Base-by-base conservation (phyloP, 306 rosid genomes). In the Boehmeria nivea region DNA sequence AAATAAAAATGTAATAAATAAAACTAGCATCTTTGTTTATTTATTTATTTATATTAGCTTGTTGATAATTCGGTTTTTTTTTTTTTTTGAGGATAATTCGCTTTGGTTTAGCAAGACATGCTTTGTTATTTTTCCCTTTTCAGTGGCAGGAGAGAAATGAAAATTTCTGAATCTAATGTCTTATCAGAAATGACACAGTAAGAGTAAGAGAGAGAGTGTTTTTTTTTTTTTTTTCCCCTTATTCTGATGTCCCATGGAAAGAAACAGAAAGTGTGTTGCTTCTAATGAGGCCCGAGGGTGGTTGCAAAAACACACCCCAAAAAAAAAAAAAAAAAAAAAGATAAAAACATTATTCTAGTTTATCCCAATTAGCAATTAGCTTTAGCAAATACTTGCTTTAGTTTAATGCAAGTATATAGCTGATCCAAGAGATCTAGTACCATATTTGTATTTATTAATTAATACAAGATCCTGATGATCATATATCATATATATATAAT, bases 181-280 rank as follows among this genome's bases (percentile, higher is more conserved):
- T 78, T 50, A 34, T 70, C 72, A 66, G 39, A 59, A 40, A 57
- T 54, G 59, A 54, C 42, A 27, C 12, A 51, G 11, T 49, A 1
- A n/a, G 18, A 25, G n/a, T n/a, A n/a, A 50, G 54, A 58, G 53
- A 36, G 20, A 17, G 43, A 36, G 33, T 33, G 72, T 59, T 54
- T 56, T 33, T 39, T 23, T 52, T 57, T 60, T 21, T 45, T 38
- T 24, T 62, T 62, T n/a, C n/a, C n/a, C n/a, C n/a, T 60, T 37
- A 47, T 59, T 69, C 36, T 43, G 58, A 65, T 84, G 95, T 90
- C 87, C 67, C 80, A 64, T 49, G 54, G 82, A 70, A 55, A 84
- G 89, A 79, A 86, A 87, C 95, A 87, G 86, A 87, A 87, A 87
- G 95, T 64, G 85, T 53, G 22, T 67, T 28, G 18, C 63, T 22